Evolutionary conservation across 2,329 filamentous ascomycete genomes (phyloP), one percentile per base, ranked within the genome.

Genomic region (Teratosphaeria zuluensis): DNA sequence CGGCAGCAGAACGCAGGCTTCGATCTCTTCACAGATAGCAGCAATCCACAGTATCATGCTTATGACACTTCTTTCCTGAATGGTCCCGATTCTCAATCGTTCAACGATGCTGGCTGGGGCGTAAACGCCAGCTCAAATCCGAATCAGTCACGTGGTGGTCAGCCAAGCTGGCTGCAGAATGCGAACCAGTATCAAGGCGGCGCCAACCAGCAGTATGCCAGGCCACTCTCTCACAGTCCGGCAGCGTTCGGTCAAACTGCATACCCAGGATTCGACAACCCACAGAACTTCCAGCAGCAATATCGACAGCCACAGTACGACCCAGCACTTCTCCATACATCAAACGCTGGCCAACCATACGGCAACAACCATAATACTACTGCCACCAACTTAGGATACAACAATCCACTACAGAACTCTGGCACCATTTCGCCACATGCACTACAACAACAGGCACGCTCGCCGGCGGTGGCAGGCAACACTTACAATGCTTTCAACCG

Each of bases 391-490:
- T 16, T 30, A 12, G 28, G 28, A 32, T 65, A 63, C 51, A 32
- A 31, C 35, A 60, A 58, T 38, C 62, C 59, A 19, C 30, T 57
- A 12, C 64, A 65, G 33, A 63, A 61, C 32, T 42, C 61, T n/a
- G 61, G 59, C 5, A 71, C 66, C 11, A 66, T 71, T 57, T 63
- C 68, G n/a, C 69, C 69, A 11, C 69, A 70, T 42, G 65, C 69
- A 32, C 62, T 71, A 12, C 63, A 70, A 28, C 65, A 67, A 9
- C 55, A 63, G 6, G 31, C 52, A 5, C 63, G 57, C 14, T 51
- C 60, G 32, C 33, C 55, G 12, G 51, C 61, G 4, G 56, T 51
- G 16, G 21, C 48, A 19, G 60, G 54, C 28, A 61, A 58, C 28
- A 56, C 59, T 4, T 67, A 66, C 51, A 56, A 31, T 28, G 57